Evolutionary conservation across 2,329 filamentous ascomycete genomes (phyloP).

Genomic region (Tolypocladium tundrense): DNA sequence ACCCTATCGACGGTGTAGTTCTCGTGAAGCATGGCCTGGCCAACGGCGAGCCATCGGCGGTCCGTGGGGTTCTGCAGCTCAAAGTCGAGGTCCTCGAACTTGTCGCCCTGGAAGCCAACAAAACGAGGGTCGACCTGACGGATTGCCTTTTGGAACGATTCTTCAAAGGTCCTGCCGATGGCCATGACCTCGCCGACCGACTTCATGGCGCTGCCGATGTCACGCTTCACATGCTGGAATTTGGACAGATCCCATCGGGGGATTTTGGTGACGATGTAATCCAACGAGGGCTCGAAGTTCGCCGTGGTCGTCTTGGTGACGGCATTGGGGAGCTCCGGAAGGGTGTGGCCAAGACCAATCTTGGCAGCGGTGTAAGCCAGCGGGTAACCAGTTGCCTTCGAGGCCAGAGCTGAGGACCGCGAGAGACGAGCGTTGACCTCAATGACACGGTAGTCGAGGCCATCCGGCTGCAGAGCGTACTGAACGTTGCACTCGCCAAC

Average conservation of each 20-base stretch:
- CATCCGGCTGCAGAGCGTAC: slow-evolving; percentile 93
- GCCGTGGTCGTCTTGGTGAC: slow-evolving; percentile 98
- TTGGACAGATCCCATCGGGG: slow-evolving; percentile 97
- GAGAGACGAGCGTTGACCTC: slow-evolving; percentile 98
- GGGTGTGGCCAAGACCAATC: slow-evolving; percentile 89
- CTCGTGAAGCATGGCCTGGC: slow-evolving; percentile 96
- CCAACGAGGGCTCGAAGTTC: slow-evolving; percentile 94
- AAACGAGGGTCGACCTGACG: slow-evolving; percentile 91
- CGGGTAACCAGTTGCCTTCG: slow-evolving; percentile 96
- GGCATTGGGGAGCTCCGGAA: slow-evolving; percentile 92
- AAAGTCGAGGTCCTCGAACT: slow-evolving; percentile 86
- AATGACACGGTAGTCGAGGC: slow-evolving; percentile 95
- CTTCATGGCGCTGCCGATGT: slow-evolving; percentile 98
- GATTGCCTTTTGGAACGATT: slow-evolving; percentile 98
- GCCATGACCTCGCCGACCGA: slow-evolving; percentile 99
- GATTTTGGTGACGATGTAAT: slow-evolving; percentile 98
- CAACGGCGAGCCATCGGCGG: slow-evolving; percentile 92
- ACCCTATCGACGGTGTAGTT: slow-evolving; percentile 87
- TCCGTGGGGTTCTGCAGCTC: slow-evolving; percentile 89
- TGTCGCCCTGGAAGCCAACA: slow-evolving; percentile 87
- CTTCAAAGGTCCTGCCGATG: slow-evolving; percentile 95
- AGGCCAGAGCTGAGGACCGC: slow-evolving; percentile 90
- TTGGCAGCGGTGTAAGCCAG: slow-evolving; percentile 96
- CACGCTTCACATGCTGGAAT: slow-evolving; percentile 97
- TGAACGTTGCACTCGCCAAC: slow-evolving; percentile 99